Conservation (phyloP, 495 filamentous ascomycete genomes). For the Xylaria longipes region DNA sequence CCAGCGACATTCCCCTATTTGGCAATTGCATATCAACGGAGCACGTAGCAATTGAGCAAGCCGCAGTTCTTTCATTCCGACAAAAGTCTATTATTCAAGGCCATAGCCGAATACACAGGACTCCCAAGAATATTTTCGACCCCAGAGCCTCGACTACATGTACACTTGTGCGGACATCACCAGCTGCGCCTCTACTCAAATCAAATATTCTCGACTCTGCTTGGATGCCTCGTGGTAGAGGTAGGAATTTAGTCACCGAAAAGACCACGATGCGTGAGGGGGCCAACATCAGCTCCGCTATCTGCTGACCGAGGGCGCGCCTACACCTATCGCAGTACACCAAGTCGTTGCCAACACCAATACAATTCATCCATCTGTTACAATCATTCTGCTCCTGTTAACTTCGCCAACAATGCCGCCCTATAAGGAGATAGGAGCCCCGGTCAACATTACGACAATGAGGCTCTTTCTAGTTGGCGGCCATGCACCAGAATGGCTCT, state of each 20-base stretch:
- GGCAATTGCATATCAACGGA: neutral
- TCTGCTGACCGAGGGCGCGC: neutral
- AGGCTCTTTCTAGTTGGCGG: slow-evolving; percentile 14
- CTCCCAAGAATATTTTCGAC: neutral
- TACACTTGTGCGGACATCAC: neutral
- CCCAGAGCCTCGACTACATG: neutral
- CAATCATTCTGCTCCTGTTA: neutral
- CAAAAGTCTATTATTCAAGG: neutral
- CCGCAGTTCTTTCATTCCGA: neutral
- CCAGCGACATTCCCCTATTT: neutral
- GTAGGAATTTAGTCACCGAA: neutral
- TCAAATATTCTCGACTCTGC: neutral
- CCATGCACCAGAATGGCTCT: neutral
- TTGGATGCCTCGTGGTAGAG: slow-evolving; percentile 7
- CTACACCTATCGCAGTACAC: slow-evolving; percentile 12
- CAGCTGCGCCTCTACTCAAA: neutral
- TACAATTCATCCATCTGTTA: neutral
- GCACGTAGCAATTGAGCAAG: neutral
- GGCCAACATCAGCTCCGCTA: neutral
- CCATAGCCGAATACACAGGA: neutral
- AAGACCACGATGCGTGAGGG: neutral
- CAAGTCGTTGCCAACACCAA: neutral
- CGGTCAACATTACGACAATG: neutral
- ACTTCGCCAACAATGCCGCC: neutral
- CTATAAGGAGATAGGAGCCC: neutral